phyloP scores from a whole-genome alignment of 176 grass and related monocot species.

The Aegilops longissima region DNA sequence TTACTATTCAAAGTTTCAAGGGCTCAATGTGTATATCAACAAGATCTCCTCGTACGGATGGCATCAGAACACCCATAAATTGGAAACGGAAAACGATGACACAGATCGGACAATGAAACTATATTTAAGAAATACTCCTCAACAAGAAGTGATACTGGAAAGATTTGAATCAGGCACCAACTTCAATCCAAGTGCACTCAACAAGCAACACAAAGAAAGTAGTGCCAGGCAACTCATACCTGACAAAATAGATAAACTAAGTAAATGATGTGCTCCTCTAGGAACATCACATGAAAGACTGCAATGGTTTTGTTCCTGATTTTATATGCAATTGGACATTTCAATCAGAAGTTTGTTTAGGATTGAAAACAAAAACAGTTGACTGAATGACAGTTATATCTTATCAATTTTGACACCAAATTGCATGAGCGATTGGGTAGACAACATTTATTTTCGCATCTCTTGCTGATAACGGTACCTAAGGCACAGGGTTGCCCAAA shows the following conservation, averaged over 20 bases:
- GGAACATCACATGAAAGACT: neutral
- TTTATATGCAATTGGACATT: neutral
- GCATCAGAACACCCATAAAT: neutral
- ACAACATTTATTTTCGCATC: neutral
- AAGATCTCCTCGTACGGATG: neutral
- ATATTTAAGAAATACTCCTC: neutral
- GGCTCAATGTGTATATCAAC: neutral
- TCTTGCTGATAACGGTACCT: neutral
- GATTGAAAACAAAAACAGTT: neutral
- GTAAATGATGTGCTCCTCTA: neutral
- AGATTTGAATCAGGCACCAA: constrained; percentile 6
- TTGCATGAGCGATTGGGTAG: neutral
- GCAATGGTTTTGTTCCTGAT: neutral
- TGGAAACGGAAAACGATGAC: neutral
- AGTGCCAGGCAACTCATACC: constrained; percentile 14
- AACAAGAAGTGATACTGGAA: neutral
- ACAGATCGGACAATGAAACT: neutral
- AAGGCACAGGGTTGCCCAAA: neutral
- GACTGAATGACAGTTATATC: neutral
- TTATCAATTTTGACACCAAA: neutral
- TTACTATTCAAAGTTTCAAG: neutral
- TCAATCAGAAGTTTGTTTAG: neutral
- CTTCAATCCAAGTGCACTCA: neutral
- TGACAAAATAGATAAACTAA: constrained; percentile 11
- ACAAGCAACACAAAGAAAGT: constrained; percentile 9